Evolutionary conservation across 345 rosid genomes (phyloP).

Genomic region (Schrenkiella parvula): DNA sequence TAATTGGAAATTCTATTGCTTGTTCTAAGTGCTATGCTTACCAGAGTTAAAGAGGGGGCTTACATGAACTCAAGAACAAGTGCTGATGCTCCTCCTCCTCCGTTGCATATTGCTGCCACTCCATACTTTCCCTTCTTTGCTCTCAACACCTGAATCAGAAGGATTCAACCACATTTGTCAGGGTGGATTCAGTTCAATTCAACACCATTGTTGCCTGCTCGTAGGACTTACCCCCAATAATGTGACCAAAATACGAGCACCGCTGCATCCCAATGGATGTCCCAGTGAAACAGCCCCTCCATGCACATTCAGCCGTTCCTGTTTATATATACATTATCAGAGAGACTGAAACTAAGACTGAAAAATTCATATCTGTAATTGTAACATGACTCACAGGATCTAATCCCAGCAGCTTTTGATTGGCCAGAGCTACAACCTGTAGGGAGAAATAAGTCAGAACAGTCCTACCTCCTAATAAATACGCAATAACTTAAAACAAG

Average conservation of each 20-base stretch:
- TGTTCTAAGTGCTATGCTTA: conserved; percentile 15
- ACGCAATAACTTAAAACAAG: conserved; percentile 1
- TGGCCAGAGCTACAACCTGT: conserved; percentile 89
- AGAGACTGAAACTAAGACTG: not conserved
- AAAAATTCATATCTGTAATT: not conserved
- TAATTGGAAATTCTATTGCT: not conserved
- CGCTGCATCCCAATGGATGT: conserved; percentile 97
- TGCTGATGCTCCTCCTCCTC: conserved; percentile 98
- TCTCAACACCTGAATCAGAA: conserved; percentile 60
- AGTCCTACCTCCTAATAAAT: not conserved
- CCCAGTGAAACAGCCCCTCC: conserved; percentile 97
- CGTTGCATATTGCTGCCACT: conserved; percentile 85
- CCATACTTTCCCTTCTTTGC: conserved; percentile 75
- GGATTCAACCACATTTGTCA: conserved; percentile 10
- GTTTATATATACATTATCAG: conserved; percentile 16
- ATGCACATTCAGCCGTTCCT: conserved; percentile 73
- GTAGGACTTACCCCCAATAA: conserved; percentile 73
- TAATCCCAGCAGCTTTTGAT: conserved; percentile 71
- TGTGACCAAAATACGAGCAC: conserved; percentile 89
- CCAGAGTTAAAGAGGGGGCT: conserved; percentile 37
- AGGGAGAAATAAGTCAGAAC: conserved; percentile 3
- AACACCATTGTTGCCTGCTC: conserved; percentile 1
- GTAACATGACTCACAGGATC: conserved; percentile 60
- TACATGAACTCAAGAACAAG: conserved; percentile 82
- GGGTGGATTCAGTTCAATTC: not conserved